Evolutionary conservation across 345 rosid genomes (phyloP).

Genomic region (Erucastrum elatum): DNA sequence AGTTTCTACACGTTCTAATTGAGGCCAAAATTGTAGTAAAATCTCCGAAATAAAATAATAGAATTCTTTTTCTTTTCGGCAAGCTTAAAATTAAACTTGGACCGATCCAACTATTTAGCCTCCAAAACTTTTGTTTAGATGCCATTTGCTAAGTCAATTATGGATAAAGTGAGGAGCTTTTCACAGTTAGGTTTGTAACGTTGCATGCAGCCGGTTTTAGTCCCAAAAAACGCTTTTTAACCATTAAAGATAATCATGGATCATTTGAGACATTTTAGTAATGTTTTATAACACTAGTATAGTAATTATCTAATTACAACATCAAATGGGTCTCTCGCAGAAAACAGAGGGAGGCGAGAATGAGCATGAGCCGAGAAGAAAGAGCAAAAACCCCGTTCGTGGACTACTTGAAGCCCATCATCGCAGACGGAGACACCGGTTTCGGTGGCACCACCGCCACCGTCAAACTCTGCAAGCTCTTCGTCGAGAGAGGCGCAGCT

Average conservation of each 20-base stretch:
- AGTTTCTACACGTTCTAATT: constrained; percentile 14
- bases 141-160: neutral
- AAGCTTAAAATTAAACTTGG: neutral
- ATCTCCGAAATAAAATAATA: neutral
- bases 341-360: constrained; percentile 87
- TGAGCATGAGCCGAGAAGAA: constrained; percentile 86
- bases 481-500: constrained; percentile 93
- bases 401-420: constrained; percentile 94
- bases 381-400: constrained; percentile 75
- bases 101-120: neutral
- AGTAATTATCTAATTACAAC: neutral
- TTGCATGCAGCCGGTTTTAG: constrained; percentile 5
- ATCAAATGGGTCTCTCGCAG: constrained; percentile 34
- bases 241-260: neutral
- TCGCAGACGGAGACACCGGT: constrained; percentile 95
- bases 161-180: neutral
- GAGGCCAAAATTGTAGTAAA: neutral
- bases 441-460: constrained; percentile 96
- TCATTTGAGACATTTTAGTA: neutral
- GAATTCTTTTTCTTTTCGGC: neutral
- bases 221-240: neutral
- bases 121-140: neutral
- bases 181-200: neutral
- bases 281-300: neutral
- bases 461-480: constrained; percentile 93